Conservation (phyloP, 768 basidiomycete species). For the Leccinum aurantiacum region DNA sequence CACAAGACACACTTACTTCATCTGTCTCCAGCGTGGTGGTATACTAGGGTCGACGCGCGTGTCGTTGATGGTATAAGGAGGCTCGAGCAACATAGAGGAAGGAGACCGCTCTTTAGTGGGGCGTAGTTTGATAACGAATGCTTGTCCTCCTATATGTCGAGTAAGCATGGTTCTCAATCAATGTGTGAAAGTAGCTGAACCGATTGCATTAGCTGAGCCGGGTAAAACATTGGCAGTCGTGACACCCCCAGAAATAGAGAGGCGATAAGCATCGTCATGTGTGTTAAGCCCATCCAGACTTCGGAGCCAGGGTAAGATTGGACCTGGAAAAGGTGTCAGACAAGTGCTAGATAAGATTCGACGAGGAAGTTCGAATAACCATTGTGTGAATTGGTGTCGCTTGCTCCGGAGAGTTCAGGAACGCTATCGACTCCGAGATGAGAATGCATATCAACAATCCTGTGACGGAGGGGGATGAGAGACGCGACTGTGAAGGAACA, state of each 20-base stretch:
- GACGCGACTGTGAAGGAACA: constrained; percentile 31
- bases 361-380: constrained; percentile 27
- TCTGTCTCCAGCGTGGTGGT: constrained; percentile 71
- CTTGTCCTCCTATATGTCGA: constrained; percentile 67
- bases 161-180: constrained; percentile 10
- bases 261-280: constrained; percentile 71
- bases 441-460: constrained; percentile 71
- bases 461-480: constrained; percentile 29
- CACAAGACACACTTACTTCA: constrained; percentile 55
- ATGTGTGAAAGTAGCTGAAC: constrained; percentile 38
- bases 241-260: constrained; percentile 84
- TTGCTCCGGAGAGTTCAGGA: constrained; percentile 51
- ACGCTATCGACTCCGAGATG: constrained; percentile 73
- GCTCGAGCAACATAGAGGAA: constrained; percentile 81
- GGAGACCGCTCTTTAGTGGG: constrained; percentile 74
- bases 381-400: constrained; percentile 63
- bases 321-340: constrained; percentile 31
- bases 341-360: neutral
- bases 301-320: constrained; percentile 75
- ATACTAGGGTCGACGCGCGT: constrained; percentile 38
- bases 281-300: constrained; percentile 85
- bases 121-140: constrained; percentile 83
- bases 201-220: constrained; percentile 74
- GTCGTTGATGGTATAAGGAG: constrained; percentile 63
- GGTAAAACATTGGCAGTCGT: constrained; percentile 83